Evolutionary conservation across 345 rosid species (phyloP), one percentile per base, ranked within the genome.

Genomic region (Euclidium syriacum): DNA sequence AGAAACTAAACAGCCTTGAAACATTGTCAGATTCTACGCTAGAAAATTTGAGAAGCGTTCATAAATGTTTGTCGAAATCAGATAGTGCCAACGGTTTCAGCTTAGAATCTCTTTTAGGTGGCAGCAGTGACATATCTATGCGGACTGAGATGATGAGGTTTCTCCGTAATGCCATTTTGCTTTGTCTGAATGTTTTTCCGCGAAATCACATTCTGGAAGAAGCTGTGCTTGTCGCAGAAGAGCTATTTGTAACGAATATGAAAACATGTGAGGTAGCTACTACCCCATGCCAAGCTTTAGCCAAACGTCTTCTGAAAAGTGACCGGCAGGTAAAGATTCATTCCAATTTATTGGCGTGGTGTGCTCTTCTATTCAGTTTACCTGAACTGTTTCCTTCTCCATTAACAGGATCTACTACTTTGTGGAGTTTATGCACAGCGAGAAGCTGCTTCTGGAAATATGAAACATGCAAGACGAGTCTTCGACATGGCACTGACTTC

Each of bases 351-450:
- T 40, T 53, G 36, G 43, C 16, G 38, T 53, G 62, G 43, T 42
- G 15, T 35, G 43, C 32, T 35, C 55, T 44, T 52, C 49, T 52
- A 29, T 30, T 53, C 36, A 20, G 58, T 60, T 54, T n/a, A 35
- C 15, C 27, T 44, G 20, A 33, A 50, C 33, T 49, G 23, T 30
- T 49, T 50, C 52, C 27, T 49, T 39, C 12, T 69, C 53, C 64
- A 55, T 71, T 27, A 64, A 18, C 53, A 90, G 97, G 96, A 90
- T 83, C 58, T 90, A 51, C 75, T 90, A 76, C 90, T 94, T 6
- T 90, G 99, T 71, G 99, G 99, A 72, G 86, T 94, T 55, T 94
- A 94, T 78, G 97, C 97, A 62, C 91, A 32, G 56, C 83, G 95
- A 65, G 99, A 94, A 72, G 95, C 95, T 77, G 78, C 75, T 51